Base-by-base conservation (phyloP, 73 alveolate species). In the Durusdinium trenchii region DNA sequence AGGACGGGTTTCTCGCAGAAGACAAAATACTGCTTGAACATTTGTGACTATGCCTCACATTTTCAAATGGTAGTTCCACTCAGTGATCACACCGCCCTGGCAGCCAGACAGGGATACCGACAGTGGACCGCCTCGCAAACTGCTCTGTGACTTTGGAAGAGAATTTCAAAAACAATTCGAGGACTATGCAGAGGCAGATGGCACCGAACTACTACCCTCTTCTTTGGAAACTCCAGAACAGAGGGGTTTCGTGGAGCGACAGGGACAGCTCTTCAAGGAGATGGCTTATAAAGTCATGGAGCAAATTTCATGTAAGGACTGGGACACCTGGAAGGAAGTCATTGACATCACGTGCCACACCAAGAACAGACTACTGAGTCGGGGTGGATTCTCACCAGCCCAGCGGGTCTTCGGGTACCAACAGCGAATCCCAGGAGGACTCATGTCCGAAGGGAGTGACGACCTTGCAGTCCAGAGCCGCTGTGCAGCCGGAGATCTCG, bases 401-500 rank as follows among this genome's bases (percentile, higher is more conserved):
- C 94, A 83, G n/a, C 52, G 94, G 4, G 94, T 83, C 9, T 50
- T 83, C 36, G 94, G 94, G 0, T 83, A 83, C 75, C 4, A n/a
- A 4, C 94, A 73, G 3, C 73, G 94, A n/a, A n/a, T 83, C 0
- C 78, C 94, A 0, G 94, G 94, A 7, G 94, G 94, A 1, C 23
- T 83, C 0, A 20, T 51, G 51, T 2, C 94, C 9, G 94, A 75
- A 30, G 94, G 94, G 7, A 50, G 36, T 1, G 75, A 51, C 1
- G 94, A 28, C 6, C 26, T 9, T 52, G 45, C 75, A 3, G 38
- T 47, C 4, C 52, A 42, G 12, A 50, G 40, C 1, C 75, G 52
- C 20, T 36, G 16, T 0, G 23, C 35, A 6, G 47, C 45, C 1
- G 94, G 94, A 0, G 94, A 83, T 52, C 52, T 30, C 5, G 76